Percentiles rank a stretch among this genome's conserved stretches.
Evolutionary conservation across 2,329 filamentous ascomycete species (phyloP).

Genomic region (Aspergillus ibericus): DNA sequence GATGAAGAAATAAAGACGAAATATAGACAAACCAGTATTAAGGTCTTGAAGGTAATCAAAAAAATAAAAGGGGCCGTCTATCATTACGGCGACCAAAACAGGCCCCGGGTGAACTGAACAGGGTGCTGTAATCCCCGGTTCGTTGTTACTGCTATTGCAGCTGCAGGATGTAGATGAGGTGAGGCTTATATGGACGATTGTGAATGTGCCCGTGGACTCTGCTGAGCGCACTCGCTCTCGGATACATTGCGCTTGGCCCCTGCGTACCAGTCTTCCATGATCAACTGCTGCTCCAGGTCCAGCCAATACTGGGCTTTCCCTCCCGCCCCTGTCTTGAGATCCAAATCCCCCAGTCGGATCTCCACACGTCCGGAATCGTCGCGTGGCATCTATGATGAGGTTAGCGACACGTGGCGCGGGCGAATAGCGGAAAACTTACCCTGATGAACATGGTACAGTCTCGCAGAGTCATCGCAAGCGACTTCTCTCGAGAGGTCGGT

Average conservation of each 20-base stretch:
- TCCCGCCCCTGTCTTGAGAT: conserved; percentile 67
- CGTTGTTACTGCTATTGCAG: not conserved
- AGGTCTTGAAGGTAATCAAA: not conserved
- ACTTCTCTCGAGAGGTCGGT: conserved; percentile 50
- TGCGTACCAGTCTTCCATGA: conserved; percentile 68
- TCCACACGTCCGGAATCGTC: conserved; percentile 36
- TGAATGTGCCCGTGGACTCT: conserved; percentile 17
- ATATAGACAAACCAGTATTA: not conserved
- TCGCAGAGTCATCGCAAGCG: conserved; percentile 74
- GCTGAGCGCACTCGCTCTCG: conserved; percentile 36
- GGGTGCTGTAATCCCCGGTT: not conserved
- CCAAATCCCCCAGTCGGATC: conserved; percentile 69
- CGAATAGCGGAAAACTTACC: conserved; percentile 39
- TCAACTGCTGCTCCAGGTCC: conserved; percentile 61
- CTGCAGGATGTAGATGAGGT: not conserved
- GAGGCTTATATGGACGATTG: conserved; percentile 19
- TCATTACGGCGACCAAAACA: not conserved
- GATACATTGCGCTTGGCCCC: conserved; percentile 37
- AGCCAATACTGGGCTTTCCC: conserved; percentile 71
- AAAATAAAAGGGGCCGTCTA: not conserved
- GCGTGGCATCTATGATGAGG: conserved; percentile 31
- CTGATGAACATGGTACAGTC: conserved; percentile 76
- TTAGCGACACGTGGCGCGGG: not conserved
- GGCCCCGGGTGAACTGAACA: not conserved
- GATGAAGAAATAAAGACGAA: not conserved